Evolutionary conservation across 352 stramenopile species (phyloP), one percentile per base, ranked within the genome.

Genomic region (Discostella stelligera): DNA sequence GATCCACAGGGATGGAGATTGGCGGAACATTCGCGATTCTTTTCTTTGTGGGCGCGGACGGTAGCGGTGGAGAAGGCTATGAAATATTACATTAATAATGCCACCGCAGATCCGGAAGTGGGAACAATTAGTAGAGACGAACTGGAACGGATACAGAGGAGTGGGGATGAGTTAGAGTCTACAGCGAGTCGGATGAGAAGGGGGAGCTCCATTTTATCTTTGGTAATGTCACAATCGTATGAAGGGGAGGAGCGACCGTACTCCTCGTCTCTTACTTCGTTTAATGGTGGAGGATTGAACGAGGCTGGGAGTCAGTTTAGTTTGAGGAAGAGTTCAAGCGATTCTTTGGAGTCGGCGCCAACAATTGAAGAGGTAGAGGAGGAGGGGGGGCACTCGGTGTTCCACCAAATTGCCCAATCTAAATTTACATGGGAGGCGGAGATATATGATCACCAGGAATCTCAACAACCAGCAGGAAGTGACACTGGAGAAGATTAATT

Each of bases 51-150:
- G 66, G 66, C 66, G 14, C 27, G 56, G 25, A 60, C 60, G 49
- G 66, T 74, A 6, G 66, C 66, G 3, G 16, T 37, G 49, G 66
- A 74, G 56, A 32, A 60, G 11, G 66, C 55, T 13, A 62, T 74
- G 39, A 74, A 74, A 27, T 74, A 74, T 60, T 55, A 27, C 30
- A 48, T 66, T 46, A 74, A 60, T 39, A 60, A 60, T 39, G 21
- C 23, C 1, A 21, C 52, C 21, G 5, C 8, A n/a, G 52, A 60
- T n/a, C 20, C 52, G 0, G 52, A 60, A 9, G n/a, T 60, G 11
- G 21, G 37, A 5, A 44, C 37, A 0, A 60, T 60, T 39, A 60
- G 52, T 41, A 0, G 37, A 32, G 52, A 60, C n/a, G 52, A 60
- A 11, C 18, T 60, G 21, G 21, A 60, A 44, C 27, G 20, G 21